Conservation (phyloP, 495 filamentous ascomycete genomes). For the Lasiosphaeria miniovina region DNA sequence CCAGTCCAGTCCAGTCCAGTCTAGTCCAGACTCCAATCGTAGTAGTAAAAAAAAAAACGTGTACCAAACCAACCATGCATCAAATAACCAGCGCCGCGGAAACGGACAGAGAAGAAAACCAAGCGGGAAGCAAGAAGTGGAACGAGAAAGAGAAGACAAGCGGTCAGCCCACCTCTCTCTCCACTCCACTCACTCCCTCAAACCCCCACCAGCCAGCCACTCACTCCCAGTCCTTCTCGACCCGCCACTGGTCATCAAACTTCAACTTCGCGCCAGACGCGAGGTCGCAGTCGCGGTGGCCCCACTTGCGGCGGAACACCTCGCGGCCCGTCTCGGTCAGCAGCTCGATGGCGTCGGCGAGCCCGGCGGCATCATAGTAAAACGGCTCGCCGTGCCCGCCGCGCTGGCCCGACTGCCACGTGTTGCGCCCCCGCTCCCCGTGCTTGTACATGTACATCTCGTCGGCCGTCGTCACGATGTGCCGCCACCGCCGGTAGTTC, state of each 20-base stretch:
- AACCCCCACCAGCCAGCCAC: not conserved
- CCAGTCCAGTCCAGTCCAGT: too few relatives aligned
- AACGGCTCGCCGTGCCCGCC: slow-evolving; percentile 62
- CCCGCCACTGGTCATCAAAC: slow-evolving; percentile 51
- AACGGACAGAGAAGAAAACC: too few relatives aligned
- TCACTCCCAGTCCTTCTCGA: slow-evolving; percentile 40
- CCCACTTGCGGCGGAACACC: slow-evolving; percentile 57
- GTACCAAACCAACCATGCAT: too few relatives aligned
- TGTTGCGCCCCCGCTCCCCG: slow-evolving; percentile 45
- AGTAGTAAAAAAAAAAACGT: too few relatives aligned
- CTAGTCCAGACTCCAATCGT: too few relatives aligned
- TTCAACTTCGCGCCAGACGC: slow-evolving; percentile 33
- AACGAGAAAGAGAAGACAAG: too few relatives aligned
- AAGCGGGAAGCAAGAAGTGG: too few relatives aligned
- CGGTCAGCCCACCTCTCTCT: too few relatives aligned
- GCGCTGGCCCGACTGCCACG: slow-evolving; percentile 56
- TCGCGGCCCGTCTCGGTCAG: slow-evolving; percentile 51
- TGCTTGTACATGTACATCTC: slow-evolving; percentile 44
- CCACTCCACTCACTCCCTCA: too few relatives aligned
- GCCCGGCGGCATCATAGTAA: slow-evolving; percentile 52
- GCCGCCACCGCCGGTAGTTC: slow-evolving; percentile 31
- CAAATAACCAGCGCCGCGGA: too few relatives aligned
- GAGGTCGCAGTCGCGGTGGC: slow-evolving; percentile 52
- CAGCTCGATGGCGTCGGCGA: slow-evolving; percentile 50
- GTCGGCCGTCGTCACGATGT: slow-evolving; percentile 19